Evolutionary conservation across 78 protist species (phyloP), one percentile per base, ranked within the genome.

Genomic region (Anaeramoeba flamelloides): DNA sequence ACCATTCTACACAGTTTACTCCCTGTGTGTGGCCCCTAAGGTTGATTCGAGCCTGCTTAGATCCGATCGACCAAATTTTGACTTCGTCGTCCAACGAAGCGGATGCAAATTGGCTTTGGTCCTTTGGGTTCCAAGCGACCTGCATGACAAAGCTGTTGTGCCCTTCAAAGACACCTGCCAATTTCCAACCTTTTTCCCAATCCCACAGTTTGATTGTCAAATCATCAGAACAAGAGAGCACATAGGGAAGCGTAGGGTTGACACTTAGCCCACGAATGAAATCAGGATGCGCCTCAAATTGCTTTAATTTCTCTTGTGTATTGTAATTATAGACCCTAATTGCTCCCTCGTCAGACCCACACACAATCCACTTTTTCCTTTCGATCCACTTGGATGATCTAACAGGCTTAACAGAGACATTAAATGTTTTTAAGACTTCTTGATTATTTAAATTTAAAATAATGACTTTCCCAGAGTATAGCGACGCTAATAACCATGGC

Each of bases 11-110:
- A 64, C 91, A 84, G 87, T 98, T 97, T 65, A 95, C 94, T 3
- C 99, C 99, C 84, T 89, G 87, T 76, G 88, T 92, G 77, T 97
- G 99, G 32, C 98, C 99, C 81, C 92, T 95, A n/a, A 98, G 87
- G 0, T 97, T 94, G 81, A 94, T 94, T 83, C 92, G 88, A 34
- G 99, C 94, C 36, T 31, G 37, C 36, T 90, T 0, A 2, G 94
- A 74, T 38, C 69, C 75, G 4, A 94, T 4, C n/a, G 85, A 65
- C 99, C 99, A 97, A 2, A 93, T 89, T 69, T 94, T 94, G 76
- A 96, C 80, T 0, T 94, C 87, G 32, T 89, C 87, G 79, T 98
- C 99, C 26, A 98, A 87, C 33, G 99, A 95, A n/a, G 96, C 97
- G 1, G 91, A 39, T 36, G 98, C 98, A 74, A 98, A 98, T 2